Evolutionary conservation across 2,329 filamentous ascomycete species (phyloP).

Genomic region (Epichloe glyceriae): DNA sequence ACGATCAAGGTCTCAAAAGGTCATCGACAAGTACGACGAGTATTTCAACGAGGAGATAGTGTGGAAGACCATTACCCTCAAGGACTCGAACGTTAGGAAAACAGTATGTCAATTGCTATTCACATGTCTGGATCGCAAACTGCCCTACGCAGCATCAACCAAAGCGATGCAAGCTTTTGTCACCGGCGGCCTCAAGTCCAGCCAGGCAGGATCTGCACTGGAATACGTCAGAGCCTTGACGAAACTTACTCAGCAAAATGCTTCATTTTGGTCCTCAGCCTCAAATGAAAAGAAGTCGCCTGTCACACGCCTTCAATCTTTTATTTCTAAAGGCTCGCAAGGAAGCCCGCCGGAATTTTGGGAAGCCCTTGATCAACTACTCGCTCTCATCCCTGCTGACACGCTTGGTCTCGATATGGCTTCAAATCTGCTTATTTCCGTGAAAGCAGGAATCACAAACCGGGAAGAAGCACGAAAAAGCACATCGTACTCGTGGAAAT

Average conservation of each 20-base stretch:
- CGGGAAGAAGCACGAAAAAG: constrained; percentile 65
- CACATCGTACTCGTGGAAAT: constrained; percentile 55
- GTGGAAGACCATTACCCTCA: constrained; percentile 53
- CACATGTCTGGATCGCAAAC: constrained; percentile 32
- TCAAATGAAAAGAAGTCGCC: constrained; percentile 38
- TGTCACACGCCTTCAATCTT: constrained; percentile 48
- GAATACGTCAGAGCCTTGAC: constrained; percentile 58
- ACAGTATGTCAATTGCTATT: constrained; percentile 38
- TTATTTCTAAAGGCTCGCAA: constrained; percentile 75
- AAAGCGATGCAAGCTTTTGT: constrained; percentile 49
- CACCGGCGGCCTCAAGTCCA: constrained; percentile 57
- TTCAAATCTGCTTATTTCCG: constrained; percentile 48
- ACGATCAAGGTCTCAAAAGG: constrained; percentile 43
- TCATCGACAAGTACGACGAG: constrained; percentile 47
- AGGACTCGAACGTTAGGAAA: constrained; percentile 40
- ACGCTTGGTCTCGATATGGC: constrained; percentile 34
- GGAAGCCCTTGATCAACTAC: constrained; percentile 49
- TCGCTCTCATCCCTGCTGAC: constrained; percentile 44
- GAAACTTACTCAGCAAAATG: constrained; percentile 48
- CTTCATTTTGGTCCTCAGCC: constrained; percentile 58
- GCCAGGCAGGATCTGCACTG: constrained; percentile 60
- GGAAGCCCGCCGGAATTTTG: constrained; percentile 62
- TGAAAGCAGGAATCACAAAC: constrained; percentile 57
- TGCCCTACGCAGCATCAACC: constrained; percentile 35
- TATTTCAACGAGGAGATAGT: constrained; percentile 54